Evolutionary conservation across 441 rosid species (phyloP).

Genomic region (Macaranga tanarius): DNA sequence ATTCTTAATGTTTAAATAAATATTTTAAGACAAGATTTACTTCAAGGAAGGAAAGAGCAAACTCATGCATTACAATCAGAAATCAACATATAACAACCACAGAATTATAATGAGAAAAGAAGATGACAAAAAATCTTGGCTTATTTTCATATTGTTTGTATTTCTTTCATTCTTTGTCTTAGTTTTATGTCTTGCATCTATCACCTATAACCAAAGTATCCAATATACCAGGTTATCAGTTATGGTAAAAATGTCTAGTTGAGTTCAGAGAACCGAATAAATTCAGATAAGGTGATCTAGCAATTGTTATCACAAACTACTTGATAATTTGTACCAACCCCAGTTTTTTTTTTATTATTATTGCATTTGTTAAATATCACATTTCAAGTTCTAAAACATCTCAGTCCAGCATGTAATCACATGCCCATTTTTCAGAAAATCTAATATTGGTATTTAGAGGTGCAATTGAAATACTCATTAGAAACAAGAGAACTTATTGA

Average conservation of each 20-base stretch:
- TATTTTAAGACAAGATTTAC: background rate
- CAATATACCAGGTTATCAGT: background rate
- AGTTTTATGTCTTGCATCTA: background rate
- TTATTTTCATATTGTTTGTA: background rate
- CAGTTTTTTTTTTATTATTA: background rate
- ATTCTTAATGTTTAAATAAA: conserved; percentile 1
- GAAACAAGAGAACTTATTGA: background rate
- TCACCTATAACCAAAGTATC: background rate
- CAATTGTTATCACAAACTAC: background rate
- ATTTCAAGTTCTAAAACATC: background rate
- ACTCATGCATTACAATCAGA: background rate
- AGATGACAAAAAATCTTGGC: background rate
- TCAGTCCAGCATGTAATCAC: background rate
- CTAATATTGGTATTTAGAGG: background rate
- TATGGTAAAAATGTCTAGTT: background rate
- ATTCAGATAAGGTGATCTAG: background rate
- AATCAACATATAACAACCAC: background rate
- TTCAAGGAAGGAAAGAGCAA: background rate
- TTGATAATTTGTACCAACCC: background rate
- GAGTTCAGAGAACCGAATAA: background rate
- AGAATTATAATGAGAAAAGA: background rate
- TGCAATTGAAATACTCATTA: background rate
- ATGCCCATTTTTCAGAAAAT: background rate
- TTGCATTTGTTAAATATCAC: background rate
- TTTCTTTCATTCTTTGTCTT: background rate